Evolutionary conservation across 352 stramenopile species (phyloP).

Genomic region (Aphanomyces astaci): DNA sequence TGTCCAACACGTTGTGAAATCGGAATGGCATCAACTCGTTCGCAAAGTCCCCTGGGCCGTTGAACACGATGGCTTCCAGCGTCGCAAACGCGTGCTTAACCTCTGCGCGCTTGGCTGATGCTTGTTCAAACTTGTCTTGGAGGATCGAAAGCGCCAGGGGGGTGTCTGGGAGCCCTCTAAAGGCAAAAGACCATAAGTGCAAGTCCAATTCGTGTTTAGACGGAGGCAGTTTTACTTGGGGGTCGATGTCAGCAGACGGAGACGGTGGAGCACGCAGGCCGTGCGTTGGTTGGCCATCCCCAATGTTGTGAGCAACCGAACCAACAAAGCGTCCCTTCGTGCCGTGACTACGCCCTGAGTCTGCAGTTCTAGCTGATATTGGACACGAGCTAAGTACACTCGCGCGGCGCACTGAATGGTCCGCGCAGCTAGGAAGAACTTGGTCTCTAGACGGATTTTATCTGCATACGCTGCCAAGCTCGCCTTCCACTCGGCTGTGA

Average conservation of each 20-base stretch:
- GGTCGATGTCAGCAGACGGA: conserved; percentile 41
- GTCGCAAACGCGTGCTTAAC: conserved; percentile 41
- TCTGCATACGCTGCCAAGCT: conserved; percentile 55
- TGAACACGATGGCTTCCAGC: conserved; percentile 45
- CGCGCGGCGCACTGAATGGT: conserved; percentile 66
- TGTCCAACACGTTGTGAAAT: conserved; percentile 48
- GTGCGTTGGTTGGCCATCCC: conserved; percentile 57
- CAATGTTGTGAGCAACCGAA: conserved; percentile 44
- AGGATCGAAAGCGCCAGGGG: conserved; percentile 50
- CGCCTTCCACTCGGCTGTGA: conserved; percentile 38
- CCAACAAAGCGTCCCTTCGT: conserved; percentile 44
- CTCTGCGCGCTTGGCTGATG: conserved; percentile 42
- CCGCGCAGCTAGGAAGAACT: conserved; percentile 51
- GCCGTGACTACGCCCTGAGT: conserved; percentile 56
- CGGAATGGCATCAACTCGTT: conserved; percentile 42
- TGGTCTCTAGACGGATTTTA: conserved; percentile 54
- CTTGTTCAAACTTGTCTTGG: conserved; percentile 47
- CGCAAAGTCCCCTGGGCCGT: conserved; percentile 33
- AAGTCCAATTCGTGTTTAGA: neutral
- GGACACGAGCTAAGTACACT: conserved; percentile 55
- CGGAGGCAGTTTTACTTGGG: neutral
- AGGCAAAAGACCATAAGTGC: no score
- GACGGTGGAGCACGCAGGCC: conserved; percentile 51
- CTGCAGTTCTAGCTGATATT: conserved; percentile 57
- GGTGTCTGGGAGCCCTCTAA: conserved; percentile 40